Conservation (phyloP, 306 rosid species). For the Lotus japonicus region DNA sequence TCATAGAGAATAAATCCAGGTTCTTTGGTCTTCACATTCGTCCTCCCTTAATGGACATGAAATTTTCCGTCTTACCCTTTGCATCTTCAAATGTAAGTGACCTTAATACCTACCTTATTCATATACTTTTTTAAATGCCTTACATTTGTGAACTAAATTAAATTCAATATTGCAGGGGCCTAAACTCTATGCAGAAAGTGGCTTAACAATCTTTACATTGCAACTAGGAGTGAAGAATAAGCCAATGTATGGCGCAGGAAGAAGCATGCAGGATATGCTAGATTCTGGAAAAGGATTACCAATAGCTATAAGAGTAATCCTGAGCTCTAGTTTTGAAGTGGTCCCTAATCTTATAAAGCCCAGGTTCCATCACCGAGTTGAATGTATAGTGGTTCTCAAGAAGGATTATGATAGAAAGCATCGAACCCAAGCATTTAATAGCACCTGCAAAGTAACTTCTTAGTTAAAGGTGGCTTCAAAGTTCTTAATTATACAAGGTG, state of each 20-base stretch:
- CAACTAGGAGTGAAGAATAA: constrained; percentile 48
- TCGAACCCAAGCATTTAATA: constrained; percentile 45
- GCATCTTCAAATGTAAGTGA: constrained; percentile 58
- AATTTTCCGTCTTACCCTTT: constrained; percentile 62
- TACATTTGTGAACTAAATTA: no score
- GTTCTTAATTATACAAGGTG: no score
- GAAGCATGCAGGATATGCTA: constrained; percentile 74
- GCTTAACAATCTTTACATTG: constrained; percentile 36
- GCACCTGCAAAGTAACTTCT: constrained; percentile 45
- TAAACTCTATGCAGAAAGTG: constrained; percentile 57
- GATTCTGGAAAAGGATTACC: constrained; percentile 66
- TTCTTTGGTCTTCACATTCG: constrained; percentile 73
- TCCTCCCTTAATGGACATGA: constrained; percentile 57
- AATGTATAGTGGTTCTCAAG: constrained; percentile 47
- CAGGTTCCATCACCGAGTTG: constrained; percentile 46
- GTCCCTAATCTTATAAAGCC: constrained; percentile 50
- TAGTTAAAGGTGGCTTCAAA: background rate
- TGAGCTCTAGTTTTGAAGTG: constrained; percentile 43
- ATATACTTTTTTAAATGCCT: no score
- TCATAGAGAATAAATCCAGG: constrained; percentile 68
- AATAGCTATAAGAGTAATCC: constrained; percentile 23
- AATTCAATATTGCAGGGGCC: constrained; percentile 40
- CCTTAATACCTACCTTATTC: no score
- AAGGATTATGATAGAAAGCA: constrained; percentile 46
- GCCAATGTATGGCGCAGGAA: constrained; percentile 88